Conservation (phyloP, 495 filamentous ascomycete genomes). For the Penicillium verhagenii region DNA sequence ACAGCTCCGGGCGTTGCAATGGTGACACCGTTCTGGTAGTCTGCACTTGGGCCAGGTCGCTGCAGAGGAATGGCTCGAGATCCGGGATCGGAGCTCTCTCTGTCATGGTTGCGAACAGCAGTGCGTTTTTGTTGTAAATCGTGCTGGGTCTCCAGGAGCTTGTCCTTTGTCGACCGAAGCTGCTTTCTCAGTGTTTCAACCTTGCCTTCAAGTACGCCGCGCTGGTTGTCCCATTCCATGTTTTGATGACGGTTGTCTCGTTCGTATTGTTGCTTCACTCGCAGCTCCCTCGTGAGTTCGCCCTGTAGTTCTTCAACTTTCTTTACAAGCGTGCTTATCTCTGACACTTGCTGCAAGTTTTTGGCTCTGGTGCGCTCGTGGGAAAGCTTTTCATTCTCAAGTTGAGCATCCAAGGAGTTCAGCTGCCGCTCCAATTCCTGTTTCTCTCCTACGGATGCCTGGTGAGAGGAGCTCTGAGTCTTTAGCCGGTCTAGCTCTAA, state of each 20-base stretch:
- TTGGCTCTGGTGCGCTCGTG: constrained; percentile 59
- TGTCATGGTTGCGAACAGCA: constrained; percentile 12
- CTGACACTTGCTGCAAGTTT: constrained; percentile 34
- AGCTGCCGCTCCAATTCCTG: constrained; percentile 71
- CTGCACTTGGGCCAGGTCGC: constrained; percentile 36
- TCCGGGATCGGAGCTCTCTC: constrained; percentile 35
- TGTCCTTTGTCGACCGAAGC: constrained; percentile 62
- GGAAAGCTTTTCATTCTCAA: constrained; percentile 74
- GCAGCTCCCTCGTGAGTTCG: constrained; percentile 45
- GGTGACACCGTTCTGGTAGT: constrained; percentile 49
- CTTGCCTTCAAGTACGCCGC: constrained; percentile 61
- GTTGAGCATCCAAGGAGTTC: constrained; percentile 70
- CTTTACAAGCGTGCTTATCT: constrained; percentile 47
- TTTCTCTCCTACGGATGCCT: constrained; percentile 69
- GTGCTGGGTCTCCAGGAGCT: constrained; percentile 59
- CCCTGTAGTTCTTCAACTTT: constrained; percentile 42
- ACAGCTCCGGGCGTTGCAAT: constrained; percentile 70
- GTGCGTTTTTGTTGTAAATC: constrained; percentile 44
- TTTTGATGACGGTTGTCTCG: constrained; percentile 28
- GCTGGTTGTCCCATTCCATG: constrained; percentile 53
- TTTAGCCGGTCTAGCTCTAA: constrained; percentile 77
- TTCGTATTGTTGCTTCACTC: constrained; percentile 37
- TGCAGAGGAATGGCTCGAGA: constrained; percentile 32
- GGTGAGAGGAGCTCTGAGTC: constrained; percentile 64
- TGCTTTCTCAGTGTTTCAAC: constrained; percentile 67